Conservation (phyloP, 2,329 filamentous ascomycete species). For the Byssochlamys sp. region DNA sequence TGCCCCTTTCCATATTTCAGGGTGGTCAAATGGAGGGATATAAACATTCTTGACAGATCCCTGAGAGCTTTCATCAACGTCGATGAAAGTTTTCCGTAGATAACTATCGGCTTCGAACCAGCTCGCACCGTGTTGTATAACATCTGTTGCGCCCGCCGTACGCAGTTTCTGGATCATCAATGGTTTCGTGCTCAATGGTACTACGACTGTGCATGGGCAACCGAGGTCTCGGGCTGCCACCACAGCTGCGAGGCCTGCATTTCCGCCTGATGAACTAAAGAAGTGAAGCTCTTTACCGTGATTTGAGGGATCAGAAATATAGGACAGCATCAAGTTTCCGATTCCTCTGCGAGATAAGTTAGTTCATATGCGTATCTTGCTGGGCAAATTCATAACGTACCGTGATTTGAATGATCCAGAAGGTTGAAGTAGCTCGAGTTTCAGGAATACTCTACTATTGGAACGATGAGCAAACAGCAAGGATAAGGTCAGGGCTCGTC, state of each 20-base stretch:
- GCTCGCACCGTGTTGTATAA: constrained; percentile 56
- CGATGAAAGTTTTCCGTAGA: constrained; percentile 43
- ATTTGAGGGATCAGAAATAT: constrained; percentile 15
- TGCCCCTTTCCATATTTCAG: constrained; percentile 27
- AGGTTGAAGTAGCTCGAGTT: constrained; percentile 71
- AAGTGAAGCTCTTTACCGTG: constrained; percentile 47
- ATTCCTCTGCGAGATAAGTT: constrained; percentile 19
- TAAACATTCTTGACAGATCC: constrained; percentile 19
- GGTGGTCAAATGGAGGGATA: constrained; percentile 31
- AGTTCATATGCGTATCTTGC: not conserved
- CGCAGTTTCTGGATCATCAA: constrained; percentile 61
- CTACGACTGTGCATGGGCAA: constrained; percentile 60
- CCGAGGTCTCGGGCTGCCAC: constrained; percentile 57
- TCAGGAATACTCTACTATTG: constrained; percentile 62
- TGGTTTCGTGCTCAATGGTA: constrained; percentile 54
- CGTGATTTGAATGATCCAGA: constrained; percentile 74
- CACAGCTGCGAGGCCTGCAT: constrained; percentile 71
- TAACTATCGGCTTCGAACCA: constrained; percentile 62
- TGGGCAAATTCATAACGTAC: constrained; percentile 10
- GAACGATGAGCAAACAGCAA: not conserved
- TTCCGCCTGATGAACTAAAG: constrained; percentile 69
- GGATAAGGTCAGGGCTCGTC: not conserved
- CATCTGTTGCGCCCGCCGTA: constrained; percentile 52
- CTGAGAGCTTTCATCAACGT: constrained; percentile 2
- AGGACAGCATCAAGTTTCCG: constrained; percentile 26